A percentile compares a stretch with the other conserved stretches of the same genome.
These are phyloP conservation scores for Neonectria sp. DNA, from an alignment of 2,329 filamentous ascomycete species.

Conservation along the genomic window DNA sequence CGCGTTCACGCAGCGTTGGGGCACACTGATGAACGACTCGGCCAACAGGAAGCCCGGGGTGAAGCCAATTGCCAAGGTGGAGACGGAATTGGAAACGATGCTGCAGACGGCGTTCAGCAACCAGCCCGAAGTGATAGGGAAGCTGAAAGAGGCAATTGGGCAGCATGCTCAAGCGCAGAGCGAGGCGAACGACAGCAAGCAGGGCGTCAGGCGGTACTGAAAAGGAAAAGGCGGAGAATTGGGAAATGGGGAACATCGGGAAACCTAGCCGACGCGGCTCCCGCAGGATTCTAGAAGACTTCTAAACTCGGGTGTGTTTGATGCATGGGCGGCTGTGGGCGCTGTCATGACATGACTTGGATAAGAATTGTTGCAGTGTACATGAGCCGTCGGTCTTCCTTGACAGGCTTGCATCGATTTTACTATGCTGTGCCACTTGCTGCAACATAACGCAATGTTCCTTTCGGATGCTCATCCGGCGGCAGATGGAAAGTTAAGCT, in stretches of 20 bases:
- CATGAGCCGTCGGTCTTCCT: neutral
- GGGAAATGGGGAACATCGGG: constrained; percentile 12
- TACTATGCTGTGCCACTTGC: neutral
- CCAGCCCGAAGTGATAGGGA: constrained; percentile 71
- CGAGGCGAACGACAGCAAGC: constrained; percentile 57
- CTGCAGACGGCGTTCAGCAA: constrained; percentile 72
- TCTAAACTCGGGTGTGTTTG: neutral
- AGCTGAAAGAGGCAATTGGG: constrained; percentile 74
- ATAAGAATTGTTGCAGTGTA: neutral
- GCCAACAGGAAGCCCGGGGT: constrained; percentile 63
- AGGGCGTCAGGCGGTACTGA: constrained; percentile 51
- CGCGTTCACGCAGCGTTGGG: constrained; percentile 74
- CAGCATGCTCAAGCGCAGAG: constrained; percentile 69
- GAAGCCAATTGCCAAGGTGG: constrained; percentile 66
- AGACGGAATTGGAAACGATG: constrained; percentile 69
- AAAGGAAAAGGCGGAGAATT: constrained; percentile 10
- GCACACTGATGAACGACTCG: constrained; percentile 65
- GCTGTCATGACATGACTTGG: neutral
- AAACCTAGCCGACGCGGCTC: neutral
- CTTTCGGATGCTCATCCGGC: constrained; percentile 7
- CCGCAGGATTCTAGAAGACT: constrained; percentile 6
- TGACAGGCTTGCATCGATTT: neutral
- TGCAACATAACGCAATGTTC: neutral
- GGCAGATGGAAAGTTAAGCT: neutral
- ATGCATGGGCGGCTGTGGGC: neutral